These are phyloP conservation scores for Exophiala dermatitidis DNA, from an alignment of 2,329 filamentous ascomycete species.

Conservation along the genomic window DNA sequence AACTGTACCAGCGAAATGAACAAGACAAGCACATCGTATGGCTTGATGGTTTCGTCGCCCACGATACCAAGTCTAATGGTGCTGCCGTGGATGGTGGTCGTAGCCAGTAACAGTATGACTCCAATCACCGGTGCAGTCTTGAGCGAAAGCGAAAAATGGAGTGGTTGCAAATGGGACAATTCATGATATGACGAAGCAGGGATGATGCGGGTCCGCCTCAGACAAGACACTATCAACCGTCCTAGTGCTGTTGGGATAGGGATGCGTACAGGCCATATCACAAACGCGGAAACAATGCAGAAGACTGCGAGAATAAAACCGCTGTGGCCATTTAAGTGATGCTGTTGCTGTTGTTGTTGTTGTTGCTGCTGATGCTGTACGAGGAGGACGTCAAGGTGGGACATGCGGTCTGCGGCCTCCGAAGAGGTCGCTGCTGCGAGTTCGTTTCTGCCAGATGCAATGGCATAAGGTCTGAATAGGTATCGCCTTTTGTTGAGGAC, in stretches of 20 bases:
- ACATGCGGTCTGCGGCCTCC: slow-evolving; percentile 5
- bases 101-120: slow-evolving; percentile 25
- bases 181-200: slow-evolving; percentile 2
- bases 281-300: slow-evolving; percentile 24
- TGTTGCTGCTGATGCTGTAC: too few species aligned
- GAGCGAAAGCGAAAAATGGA: slow-evolving; percentile 24
- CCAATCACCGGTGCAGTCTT: slow-evolving; percentile 25
- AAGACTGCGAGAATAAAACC: slow-evolving; percentile 26
- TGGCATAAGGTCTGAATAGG: neutral
- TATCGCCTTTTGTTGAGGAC: neutral
- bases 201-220: slow-evolving; percentile 16
- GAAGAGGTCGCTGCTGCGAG: neutral
- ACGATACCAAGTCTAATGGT: slow-evolving; percentile 26
- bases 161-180: slow-evolving; percentile 5
- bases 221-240: slow-evolving; percentile 5
- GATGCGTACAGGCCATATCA: slow-evolving; percentile 24
- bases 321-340: slow-evolving; percentile 26
- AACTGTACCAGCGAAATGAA: slow-evolving; percentile 22
- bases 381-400: slow-evolving; percentile 6
- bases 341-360: slow-evolving; percentile 13
- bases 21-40: slow-evolving; percentile 28
- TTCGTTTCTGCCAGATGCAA: neutral
- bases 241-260: slow-evolving; percentile 17
- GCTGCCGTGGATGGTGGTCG: slow-evolving; percentile 25
- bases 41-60: slow-evolving; percentile 25